Evolutionary conservation across 1,139 yeast genomes (phyloP).

Genomic region (Lodderomyces margitis): DNA sequence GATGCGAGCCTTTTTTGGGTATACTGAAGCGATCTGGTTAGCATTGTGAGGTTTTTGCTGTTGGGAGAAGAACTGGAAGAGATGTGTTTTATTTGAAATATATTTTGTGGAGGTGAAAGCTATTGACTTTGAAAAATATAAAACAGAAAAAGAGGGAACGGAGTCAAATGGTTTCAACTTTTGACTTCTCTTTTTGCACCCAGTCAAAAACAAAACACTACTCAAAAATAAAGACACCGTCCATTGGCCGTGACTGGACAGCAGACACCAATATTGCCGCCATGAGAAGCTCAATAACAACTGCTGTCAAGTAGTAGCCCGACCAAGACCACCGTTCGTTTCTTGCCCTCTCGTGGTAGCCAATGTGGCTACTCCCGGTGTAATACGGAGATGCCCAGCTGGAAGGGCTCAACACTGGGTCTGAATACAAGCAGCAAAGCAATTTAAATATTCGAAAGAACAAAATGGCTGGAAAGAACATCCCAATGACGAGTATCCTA

Average conservation of each 20-base stretch:
- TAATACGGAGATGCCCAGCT: background rate
- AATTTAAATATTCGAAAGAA: slow-evolving; percentile 2
- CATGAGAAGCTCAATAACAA: slow-evolving; percentile 11
- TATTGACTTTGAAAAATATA: slow-evolving; percentile 1
- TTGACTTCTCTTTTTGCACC: background rate
- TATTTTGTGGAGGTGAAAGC: background rate
- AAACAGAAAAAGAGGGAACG: no score
- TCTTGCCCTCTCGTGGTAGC: slow-evolving; percentile 11
- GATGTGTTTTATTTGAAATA: background rate
- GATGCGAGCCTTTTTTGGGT: slow-evolving; percentile 25
- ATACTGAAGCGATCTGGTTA: slow-evolving; percentile 14
- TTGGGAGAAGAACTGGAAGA: slow-evolving; percentile 11
- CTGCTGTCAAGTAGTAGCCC: slow-evolving; percentile 16
- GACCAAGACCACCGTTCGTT: slow-evolving; percentile 10
- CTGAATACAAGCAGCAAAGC: background rate
- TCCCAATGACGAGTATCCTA: slow-evolving; percentile 18
- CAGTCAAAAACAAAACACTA: background rate
- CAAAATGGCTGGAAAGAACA: slow-evolving; percentile 26
- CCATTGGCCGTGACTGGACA: background rate
- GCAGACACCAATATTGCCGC: background rate
- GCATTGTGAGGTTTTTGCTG: slow-evolving; percentile 5
- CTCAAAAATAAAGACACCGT: background rate
- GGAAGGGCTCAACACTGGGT: background rate
- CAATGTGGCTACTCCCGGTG: slow-evolving; percentile 1
- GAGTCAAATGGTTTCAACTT: background rate